These are phyloP conservation scores for Globisporangium irregulare DNA, from an alignment of 352 stramenopile genomes.

Conservation along the genomic window DNA sequence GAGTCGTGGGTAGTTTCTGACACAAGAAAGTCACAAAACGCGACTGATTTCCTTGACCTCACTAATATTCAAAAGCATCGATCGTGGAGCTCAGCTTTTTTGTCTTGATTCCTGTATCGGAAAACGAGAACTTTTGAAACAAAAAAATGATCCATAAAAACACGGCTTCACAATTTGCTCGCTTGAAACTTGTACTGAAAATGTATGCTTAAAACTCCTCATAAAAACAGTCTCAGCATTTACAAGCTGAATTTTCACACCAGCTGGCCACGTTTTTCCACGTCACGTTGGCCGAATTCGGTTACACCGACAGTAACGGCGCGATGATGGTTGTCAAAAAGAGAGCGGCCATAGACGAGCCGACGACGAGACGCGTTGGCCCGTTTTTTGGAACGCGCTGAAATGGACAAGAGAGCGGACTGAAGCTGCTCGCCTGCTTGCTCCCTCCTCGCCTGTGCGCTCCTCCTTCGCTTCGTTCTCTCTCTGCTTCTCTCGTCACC, in stretches of 20 bases:
- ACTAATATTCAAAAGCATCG: not conserved
- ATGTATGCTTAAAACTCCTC: not conserved
- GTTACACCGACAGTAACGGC: not conserved
- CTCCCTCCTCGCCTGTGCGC: not conserved
- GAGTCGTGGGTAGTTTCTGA: not conserved
- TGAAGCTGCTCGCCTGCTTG: not conserved
- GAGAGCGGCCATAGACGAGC: not conserved
- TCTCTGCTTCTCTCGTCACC: not conserved
- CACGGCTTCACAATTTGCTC: not conserved
- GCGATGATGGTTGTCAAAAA: not conserved
- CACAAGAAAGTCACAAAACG: not conserved
- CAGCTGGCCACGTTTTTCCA: not conserved
- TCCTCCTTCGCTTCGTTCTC: not conserved
- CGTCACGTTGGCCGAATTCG: not conserved
- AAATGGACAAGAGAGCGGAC: not conserved
- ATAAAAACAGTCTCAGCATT: not conserved
- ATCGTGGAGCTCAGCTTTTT: not conserved
- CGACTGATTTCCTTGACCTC: not conserved
- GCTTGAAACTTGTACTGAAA: not conserved
- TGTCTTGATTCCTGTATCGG: not conserved
- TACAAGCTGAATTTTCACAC: no score
- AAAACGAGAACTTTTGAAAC: not conserved
- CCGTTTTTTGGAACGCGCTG: conserved; percentile 2
- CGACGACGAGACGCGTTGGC: not conserved
- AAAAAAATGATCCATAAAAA: not conserved